Conservation (phyloP, 2,329 filamentous ascomycete species). For the Fusarium hainanense region DNA sequence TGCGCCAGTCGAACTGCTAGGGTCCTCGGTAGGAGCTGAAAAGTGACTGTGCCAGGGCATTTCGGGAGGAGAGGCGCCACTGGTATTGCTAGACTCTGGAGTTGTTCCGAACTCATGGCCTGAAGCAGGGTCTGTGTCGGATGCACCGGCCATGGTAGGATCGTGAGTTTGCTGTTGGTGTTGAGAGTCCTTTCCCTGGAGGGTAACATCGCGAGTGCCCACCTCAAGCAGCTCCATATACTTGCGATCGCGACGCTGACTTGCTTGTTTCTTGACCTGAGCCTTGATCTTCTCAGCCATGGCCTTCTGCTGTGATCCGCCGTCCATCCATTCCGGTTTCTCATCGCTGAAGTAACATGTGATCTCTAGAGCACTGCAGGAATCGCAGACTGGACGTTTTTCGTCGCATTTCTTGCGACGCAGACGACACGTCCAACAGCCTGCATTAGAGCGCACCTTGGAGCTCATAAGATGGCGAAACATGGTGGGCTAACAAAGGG, state of each 20-base stretch:
- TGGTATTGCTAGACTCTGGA: conserved; percentile 48
- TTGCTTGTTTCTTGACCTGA: conserved; percentile 67
- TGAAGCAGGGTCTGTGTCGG: conserved; percentile 46
- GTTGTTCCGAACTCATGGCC: conserved; percentile 42
- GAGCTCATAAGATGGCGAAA: conserved; percentile 47
- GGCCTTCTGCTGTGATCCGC: conserved; percentile 59
- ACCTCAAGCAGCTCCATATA: conserved; percentile 58
- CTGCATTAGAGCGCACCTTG: conserved; percentile 56
- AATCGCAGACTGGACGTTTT: conserved; percentile 61
- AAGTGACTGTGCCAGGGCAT: conserved; percentile 50
- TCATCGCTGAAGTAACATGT: conserved; percentile 63
- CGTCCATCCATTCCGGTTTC: conserved; percentile 70
- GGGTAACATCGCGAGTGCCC: conserved; percentile 46
- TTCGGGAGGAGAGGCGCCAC: conserved; percentile 48
- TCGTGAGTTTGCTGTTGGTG: conserved; percentile 10
- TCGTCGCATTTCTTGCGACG: conserved; percentile 72
- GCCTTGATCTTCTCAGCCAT: conserved; percentile 65
- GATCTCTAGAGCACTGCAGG: conserved; percentile 65
- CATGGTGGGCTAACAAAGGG: conserved; percentile 32
- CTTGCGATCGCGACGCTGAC: conserved; percentile 61
- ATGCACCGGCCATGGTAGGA: conserved; percentile 37
- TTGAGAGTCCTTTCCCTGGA: conserved; percentile 26
- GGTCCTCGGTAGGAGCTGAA: conserved; percentile 39
- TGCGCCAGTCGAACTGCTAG: conserved; percentile 32
- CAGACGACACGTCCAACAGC: conserved; percentile 71